A percentile compares a stretch with the other conserved stretches of the same genome.
Evolutionary conservation across 2,329 filamentous ascomycete genomes (phyloP).

Genomic region (Exophiala mesophila): DNA sequence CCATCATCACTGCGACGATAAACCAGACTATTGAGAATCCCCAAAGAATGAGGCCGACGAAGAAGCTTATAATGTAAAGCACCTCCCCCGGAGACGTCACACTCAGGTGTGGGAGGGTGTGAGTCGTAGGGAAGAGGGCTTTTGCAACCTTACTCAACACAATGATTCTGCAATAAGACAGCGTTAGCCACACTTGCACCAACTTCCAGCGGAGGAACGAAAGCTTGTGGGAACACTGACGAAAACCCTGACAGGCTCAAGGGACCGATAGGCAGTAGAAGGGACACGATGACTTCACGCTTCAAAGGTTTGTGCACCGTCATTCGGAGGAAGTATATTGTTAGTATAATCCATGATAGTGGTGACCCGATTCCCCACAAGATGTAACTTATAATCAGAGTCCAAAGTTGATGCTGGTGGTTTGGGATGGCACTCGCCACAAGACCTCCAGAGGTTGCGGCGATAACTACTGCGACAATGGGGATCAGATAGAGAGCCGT

Average conservation of each 20-base stretch:
- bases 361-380: constrained; percentile 63
- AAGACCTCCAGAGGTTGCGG: constrained; percentile 59
- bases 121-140: constrained; percentile 37
- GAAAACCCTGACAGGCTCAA: constrained; percentile 43
- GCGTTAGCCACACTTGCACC: no score
- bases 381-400: constrained; percentile 61
- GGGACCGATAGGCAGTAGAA: constrained; percentile 63
- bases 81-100: constrained; percentile 46
- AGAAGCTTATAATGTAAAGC: constrained; percentile 55
- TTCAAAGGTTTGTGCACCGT: constrained; percentile 62
- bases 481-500: constrained; percentile 63
- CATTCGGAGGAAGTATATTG: constrained; percentile 65
- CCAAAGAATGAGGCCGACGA: constrained; percentile 53
- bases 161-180: constrained; percentile 38
- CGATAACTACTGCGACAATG: constrained; percentile 63
- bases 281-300: constrained; percentile 62
- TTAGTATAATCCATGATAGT: constrained; percentile 58
- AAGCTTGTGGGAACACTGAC: background rate
- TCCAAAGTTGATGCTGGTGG: constrained; percentile 53
- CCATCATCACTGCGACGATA: constrained; percentile 48
- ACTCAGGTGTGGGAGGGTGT: constrained; percentile 35
- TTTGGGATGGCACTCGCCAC: constrained; percentile 57
- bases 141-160: constrained; percentile 44
- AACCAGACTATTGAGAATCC: constrained; percentile 53
- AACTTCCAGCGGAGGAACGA: no score